Conservation (phyloP, 2,329 filamentous ascomycete genomes). For the Hymenoscyphus linearis region DNA sequence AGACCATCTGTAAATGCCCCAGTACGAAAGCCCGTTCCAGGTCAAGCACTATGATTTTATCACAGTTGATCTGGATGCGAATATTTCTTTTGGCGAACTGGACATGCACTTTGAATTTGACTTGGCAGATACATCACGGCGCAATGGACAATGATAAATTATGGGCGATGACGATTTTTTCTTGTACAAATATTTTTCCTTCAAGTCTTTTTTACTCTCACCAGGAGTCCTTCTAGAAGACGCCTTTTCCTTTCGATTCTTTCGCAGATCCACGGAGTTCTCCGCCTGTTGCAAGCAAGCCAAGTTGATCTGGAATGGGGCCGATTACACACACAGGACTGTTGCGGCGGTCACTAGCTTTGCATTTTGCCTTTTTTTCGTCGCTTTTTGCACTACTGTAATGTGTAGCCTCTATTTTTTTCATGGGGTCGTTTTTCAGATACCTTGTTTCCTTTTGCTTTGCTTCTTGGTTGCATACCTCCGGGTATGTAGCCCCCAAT, state of each 20-base stretch:
- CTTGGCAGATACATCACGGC: slow-evolving; percentile 5
- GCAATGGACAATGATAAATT: slow-evolving; percentile 11
- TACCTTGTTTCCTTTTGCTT: not conserved
- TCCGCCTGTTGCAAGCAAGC: not conserved
- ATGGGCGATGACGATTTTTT: slow-evolving; percentile 19
- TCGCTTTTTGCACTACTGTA: not conserved
- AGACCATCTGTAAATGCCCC: slow-evolving; percentile 15
- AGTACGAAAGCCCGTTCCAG: slow-evolving; percentile 30
- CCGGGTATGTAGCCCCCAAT: not conserved
- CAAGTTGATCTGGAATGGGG: not conserved
- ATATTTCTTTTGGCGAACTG: slow-evolving; percentile 8
- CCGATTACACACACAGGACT: not conserved
- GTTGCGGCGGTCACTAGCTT: not conserved
- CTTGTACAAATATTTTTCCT: slow-evolving; percentile 14
- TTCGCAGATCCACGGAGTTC: slow-evolving; percentile 1
- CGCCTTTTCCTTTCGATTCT: slow-evolving; percentile 6
- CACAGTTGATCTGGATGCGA: slow-evolving; percentile 2
- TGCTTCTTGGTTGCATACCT: not conserved
- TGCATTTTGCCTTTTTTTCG: no score
- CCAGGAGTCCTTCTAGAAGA: not conserved
- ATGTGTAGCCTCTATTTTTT: slow-evolving; percentile 1
- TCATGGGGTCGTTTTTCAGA: not conserved
- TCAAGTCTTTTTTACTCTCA: slow-evolving; percentile 8
- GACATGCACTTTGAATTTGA: slow-evolving; percentile 5
- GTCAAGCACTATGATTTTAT: slow-evolving; percentile 28